Base-by-base conservation (phyloP, 2,329 filamentous ascomycete species). In the Amphichorda felina region DNA sequence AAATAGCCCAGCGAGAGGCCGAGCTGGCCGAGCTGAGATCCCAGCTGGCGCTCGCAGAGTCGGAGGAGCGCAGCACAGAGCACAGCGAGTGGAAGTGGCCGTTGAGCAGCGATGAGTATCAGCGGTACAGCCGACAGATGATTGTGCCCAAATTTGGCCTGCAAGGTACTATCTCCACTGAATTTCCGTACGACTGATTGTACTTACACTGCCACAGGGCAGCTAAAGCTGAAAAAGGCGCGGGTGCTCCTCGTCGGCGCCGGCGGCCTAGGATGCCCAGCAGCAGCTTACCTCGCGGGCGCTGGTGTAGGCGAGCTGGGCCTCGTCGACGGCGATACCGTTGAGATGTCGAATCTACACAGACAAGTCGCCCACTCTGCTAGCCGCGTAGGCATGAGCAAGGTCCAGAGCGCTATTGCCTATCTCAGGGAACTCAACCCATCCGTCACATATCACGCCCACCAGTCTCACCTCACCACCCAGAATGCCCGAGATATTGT, bases 331-430 rank as follows among this genome's bases (percentile, higher is more conserved):
- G 87, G 82, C 4, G 91, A 98, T 57, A 67, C 66, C 0, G 89
- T 98, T 21, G 91, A 96, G 53, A 62, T 70, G 13, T 94, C 87
- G 19, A 98, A 98, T 52, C 67, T 98, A 11, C 91, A 96, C 61
- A 79, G 91, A 1, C 91, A 98, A 59, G 76, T 96, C 34, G 72
- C 87, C 22, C 89, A 98, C 54, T 70, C 70, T 3, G 82, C 77
- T 0, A 61, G 64, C 3, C 73, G 75, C 35, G 75, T 93, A 4
- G 84, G 84, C 9, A 73, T 73, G 63, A 68, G 64, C 38, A 96
- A 96, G 58, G 86, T 91, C 3, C 75, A 86, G 37, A 94, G 85
- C 51, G 81, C 80, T 4, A 67, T 79, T 36, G 54, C 64, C 13
- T 77, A 70, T 47, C 54, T 84, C 4, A 60, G 58, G 45, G 59